Base-by-base conservation (phyloP, 129 eudicot species). In the Smallanthus sonchifolius region DNA sequence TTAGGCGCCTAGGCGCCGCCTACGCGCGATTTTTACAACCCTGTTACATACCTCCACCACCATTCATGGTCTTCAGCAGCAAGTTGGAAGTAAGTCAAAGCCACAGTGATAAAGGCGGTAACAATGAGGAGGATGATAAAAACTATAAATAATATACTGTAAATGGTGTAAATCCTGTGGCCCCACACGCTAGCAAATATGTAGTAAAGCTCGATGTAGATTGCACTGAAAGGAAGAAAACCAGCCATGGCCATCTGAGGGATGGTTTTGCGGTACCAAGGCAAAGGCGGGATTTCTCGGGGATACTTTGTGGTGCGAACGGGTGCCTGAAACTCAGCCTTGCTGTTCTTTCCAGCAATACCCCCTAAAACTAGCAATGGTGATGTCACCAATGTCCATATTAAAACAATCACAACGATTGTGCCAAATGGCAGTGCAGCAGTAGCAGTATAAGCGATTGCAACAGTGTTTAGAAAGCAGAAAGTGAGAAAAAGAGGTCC, bases 231-330 rank as follows among this genome's bases (percentile, higher is more conserved):
- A 19, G 96, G 96, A 77, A 89, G 77, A 75, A 89, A 84, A 10
- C 96, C 96, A 16, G 91, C 89, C 91, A 89, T 84, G 67, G 91
- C 96, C 96, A 89, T 89, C 80, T 89, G 96, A 54, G 96, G 96
- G 74, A 89, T 65, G 40, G 81, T 77, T 16, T 83, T 77, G 48
- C 96, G 80, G 70, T 86, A 89, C 96, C 96, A 89, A 37, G 89
- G 91, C 72, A 82, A 42, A 0, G 87, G 87, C 2, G 95, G 95
- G 65, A 88, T 83, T 79, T 88, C 95, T 81, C 87, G 77, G 9
- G 92, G 89, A 73, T 82, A 87, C 70, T 87, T 87, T 51, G 85
- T 87, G 64, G 92, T 87, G 48, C 89, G 81, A 59, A 73, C 69
- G 20, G 92, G 92, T 65, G 89, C 92, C 79, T 87, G 92, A 74